Conservation (phyloP, 208 protist genomes). For the Wallacemonas sp. region DNA sequence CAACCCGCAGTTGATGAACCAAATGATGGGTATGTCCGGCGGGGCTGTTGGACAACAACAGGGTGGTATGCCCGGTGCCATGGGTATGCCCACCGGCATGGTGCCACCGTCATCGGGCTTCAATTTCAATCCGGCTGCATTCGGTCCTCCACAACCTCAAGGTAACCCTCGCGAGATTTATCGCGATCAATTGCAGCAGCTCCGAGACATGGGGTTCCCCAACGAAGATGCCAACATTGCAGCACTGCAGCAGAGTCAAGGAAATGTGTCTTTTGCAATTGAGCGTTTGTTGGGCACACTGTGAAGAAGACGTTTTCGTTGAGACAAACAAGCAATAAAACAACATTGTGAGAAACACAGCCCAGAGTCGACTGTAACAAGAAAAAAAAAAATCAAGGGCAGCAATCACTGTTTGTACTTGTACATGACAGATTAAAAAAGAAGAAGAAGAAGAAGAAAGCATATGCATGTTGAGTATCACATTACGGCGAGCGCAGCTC, state of each 20-base stretch:
- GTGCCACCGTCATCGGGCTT: conserved; percentile 8
- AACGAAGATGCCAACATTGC: conserved; percentile 92
- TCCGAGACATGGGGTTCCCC: conserved; percentile 92
- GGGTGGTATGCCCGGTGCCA: background rate
- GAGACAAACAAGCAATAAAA: too few species aligned
- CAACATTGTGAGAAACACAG: too few species aligned
- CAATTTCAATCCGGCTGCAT: conserved; percentile 27
- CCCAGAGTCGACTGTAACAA: too few species aligned
- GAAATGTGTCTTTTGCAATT: conserved; percentile 89
- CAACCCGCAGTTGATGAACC: conserved; percentile 19
- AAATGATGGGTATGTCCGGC: conserved; percentile 35
- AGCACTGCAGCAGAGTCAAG: conserved; percentile 84
- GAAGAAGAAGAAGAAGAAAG: conserved; percentile 7
- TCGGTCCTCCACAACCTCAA: conserved; percentile 42
- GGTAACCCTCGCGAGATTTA: conserved; percentile 82
- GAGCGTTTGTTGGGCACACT: conserved; percentile 76
- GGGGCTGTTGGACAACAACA: conserved; percentile 13
- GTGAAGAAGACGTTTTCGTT: too few species aligned
- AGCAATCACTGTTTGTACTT: too few species aligned
- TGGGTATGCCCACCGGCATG: background rate
- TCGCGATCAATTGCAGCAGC: conserved; percentile 84
- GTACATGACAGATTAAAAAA: too few species aligned
- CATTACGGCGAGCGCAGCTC: too few species aligned
- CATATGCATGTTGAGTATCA: too few species aligned
- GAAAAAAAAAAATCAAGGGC: too few species aligned